Evolutionary conservation across 2,329 filamentous ascomycete genomes (phyloP), one percentile per base, ranked within the genome.

Genomic region (Penicillium sp.): DNA sequence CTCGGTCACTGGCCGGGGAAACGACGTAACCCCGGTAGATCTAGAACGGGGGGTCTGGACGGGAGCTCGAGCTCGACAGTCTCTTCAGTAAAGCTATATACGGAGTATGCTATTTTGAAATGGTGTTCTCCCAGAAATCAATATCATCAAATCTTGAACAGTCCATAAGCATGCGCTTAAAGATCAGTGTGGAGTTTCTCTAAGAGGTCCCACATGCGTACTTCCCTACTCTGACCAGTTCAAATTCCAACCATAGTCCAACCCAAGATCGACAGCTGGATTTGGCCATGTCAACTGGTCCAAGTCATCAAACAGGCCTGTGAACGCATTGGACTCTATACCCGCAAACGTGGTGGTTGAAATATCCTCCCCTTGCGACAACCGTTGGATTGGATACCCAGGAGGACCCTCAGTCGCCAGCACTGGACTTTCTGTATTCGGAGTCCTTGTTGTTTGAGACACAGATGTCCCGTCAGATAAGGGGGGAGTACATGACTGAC

Each of bases 221-320:
- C 45, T 22, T 54, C 45, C 58, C 45, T 59, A 63, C 22, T 73
- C 70, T 53, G 72, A 71, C 76, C 76, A 78, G 60, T 78, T 74
- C 57, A 75, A 54, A 58, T 74, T 70, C 77, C 76, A 79, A 22
- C 76, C 77, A 56, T 78, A 74, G 58, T 78, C 76, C 30, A 79
- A 65, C 55, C 76, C 74, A 13, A 77, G 60, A 57, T 76, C 73
- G 38, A 74, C 52, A 55, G 64, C 67, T 11, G 68, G 61, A 55
- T 68, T 69, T 7, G 69, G 64, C 66, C 71, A 73, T 33, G 69
- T 64, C 6, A 67, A 69, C 40, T 70, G 62, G 14, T 67, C 63
- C 30, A 69, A 62, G 35, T 72, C 70, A 55, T 70, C 64, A 48
- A 68, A 68, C 7, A 70, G 53, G 4, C 67, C 68, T 16, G 64